phyloP scores from a whole-genome alignment of 306 rosid species.

The Prinsepia uniflora region DNA sequence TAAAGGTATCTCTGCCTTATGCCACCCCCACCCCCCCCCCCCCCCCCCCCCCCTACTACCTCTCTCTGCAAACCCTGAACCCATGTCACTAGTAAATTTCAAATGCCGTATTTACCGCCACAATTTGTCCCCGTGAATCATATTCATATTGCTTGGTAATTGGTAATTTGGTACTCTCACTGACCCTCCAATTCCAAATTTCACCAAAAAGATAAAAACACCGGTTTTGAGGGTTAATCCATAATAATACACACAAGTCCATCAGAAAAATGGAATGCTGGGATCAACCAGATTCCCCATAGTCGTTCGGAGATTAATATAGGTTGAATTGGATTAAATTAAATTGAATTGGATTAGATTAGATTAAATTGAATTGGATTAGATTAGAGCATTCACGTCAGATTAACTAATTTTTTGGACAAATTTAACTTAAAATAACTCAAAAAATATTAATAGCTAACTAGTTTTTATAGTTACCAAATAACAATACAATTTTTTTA shows the following conservation, averaged over 20 bases:
- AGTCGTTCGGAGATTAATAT: not conserved
- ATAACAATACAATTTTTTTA: no score
- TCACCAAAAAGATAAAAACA: not conserved
- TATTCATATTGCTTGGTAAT: constrained; percentile 31
- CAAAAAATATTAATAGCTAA: no score
- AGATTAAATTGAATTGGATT: no score
- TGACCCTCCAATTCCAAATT: not conserved
- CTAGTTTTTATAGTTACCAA: no score
- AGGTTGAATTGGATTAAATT: no score
- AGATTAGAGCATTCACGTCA: no score
- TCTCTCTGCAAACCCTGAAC: constrained; percentile 11
- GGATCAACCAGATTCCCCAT: not conserved
- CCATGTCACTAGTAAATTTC: constrained; percentile 22
- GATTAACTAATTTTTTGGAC: no score
- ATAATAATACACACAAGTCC: not conserved
- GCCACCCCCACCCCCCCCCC: no score
- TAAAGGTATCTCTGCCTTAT: constrained; percentile 30
- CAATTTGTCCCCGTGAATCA: not conserved
- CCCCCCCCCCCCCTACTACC: not conserved
- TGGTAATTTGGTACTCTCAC: constrained; percentile 35
- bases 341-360: no score
- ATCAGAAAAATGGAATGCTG: constrained; percentile 4
- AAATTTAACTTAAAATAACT: no score
- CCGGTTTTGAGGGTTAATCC: not conserved
- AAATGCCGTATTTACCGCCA: constrained; percentile 16